Base-by-base conservation (phyloP, 768 basidiomycete genomes). In the Serendipita sp. region DNA sequence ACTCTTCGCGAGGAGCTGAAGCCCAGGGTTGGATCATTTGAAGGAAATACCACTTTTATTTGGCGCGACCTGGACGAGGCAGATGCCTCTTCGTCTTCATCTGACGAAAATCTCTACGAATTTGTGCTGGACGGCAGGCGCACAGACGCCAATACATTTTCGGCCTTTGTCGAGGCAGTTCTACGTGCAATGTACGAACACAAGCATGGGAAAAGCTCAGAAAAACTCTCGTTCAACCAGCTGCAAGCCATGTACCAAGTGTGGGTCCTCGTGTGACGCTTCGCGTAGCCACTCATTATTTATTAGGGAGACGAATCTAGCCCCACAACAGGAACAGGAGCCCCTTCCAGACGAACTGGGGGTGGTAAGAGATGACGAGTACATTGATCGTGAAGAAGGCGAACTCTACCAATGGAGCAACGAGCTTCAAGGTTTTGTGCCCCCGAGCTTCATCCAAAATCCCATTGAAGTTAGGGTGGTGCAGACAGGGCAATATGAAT, bases 141-240 rank as follows among this genome's bases (percentile, higher is more conserved):
- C 26, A 80, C 79, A 13, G 84, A 84, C 3, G 91, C 90, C 50
- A 83, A 82, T 60, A 78, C 72, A 60, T 86, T 89, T 0, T 81
- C 84, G 51, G 85, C 82, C 16, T 88, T 92, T 71, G 96, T 98
- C 70, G 93, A 97, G 74, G 90, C 92, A 74, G 88, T 97, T 79
- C 89, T 95, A 68, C 84, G 90, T 30, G 95, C 95, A 64, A 92
- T 98, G 84, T 98, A 86, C 72, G 96, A 99, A 71, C 82, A 93
- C 74, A 94, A 93, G 75, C 86, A 87, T 76, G 84, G 78, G 68
- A 76, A 67, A 60, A 82, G 81, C 67, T 88, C 89, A 11, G 85
- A 89, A 62, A 80, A 22, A 20, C 28, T 50, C 5, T 50, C 45
- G 11, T 50, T 22, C 17, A 17, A 28, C 20, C 20, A 50, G 20